Evolutionary conservation across 2,329 filamentous ascomycete species (phyloP).

Genomic region (Raffaelea albimanens): DNA sequence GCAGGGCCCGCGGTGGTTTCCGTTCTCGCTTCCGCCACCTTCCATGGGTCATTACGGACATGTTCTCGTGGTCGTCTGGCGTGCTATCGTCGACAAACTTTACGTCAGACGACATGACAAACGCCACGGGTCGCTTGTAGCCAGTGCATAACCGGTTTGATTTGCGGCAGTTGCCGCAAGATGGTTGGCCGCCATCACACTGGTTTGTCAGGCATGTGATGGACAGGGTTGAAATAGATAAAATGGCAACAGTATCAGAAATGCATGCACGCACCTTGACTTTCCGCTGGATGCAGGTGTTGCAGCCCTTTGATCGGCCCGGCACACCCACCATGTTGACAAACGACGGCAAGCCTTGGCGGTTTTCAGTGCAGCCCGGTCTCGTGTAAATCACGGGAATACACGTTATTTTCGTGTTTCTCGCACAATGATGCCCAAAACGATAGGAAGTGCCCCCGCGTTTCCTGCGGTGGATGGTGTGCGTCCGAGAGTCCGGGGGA

Average conservation of each 20-base stretch:
- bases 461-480: no score
- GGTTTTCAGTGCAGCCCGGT: no score
- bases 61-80: slow-evolving; percentile 1
- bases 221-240: background rate
- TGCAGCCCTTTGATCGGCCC: slow-evolving; percentile 14
- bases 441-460: no score
- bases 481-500: no score
- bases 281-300: slow-evolving; percentile 14
- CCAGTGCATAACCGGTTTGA: slow-evolving; percentile 16
- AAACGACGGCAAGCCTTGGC: no score
- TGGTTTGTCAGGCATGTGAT: no score
- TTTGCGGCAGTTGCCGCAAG: slow-evolving; percentile 17
- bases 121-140: slow-evolving; percentile 14
- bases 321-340: slow-evolving; percentile 15
- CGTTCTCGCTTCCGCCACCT: slow-evolving; percentile 9
- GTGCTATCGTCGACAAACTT: background rate
- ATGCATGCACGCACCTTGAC: no score
- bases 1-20: background rate
- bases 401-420: no score
- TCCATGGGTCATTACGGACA: slow-evolving; percentile 8
- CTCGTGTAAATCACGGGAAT: no score
- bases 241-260: no score
- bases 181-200: slow-evolving; percentile 14
- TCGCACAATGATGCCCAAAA: no score
- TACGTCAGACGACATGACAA: slow-evolving; percentile 11